phyloP scores from a whole-genome alignment of 306 rosid species.

The Quercus glauca region DNA sequence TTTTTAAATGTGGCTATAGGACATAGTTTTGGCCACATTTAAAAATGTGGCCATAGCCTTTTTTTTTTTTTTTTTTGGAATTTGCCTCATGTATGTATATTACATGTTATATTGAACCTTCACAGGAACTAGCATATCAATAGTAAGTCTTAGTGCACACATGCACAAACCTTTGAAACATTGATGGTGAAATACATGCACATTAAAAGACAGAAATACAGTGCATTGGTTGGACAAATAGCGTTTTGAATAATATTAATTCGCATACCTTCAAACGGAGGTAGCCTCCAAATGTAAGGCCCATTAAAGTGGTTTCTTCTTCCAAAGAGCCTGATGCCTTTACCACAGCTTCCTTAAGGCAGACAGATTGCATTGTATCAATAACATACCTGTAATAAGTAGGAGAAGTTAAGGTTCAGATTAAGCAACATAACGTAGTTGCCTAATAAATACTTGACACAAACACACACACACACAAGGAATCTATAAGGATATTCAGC shows the following conservation, averaged over 20 bases:
- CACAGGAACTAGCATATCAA: too few species aligned
- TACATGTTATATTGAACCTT: too few species aligned
- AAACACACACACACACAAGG: neutral
- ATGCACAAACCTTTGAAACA: too few species aligned
- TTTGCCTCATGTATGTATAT: too few species aligned
- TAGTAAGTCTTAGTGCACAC: too few species aligned
- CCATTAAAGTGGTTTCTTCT: constrained; percentile 81
- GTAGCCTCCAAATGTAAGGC: constrained; percentile 95
- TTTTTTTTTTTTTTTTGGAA: too few species aligned
- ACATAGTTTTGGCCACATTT: too few species aligned
- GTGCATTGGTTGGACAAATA: neutral
- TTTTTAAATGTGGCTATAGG: too few species aligned
- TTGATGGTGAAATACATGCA: too few species aligned
- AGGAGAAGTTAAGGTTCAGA: neutral
- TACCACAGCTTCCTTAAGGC: constrained; percentile 66
- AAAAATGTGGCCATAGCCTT: too few species aligned
- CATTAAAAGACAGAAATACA: constrained; percentile 5
- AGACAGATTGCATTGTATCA: constrained; percentile 84
- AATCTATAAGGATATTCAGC: neutral
- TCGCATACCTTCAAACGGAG: constrained; percentile 68
- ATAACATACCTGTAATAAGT: constrained; percentile 56
- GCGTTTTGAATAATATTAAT: neutral
- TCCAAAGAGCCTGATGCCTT: constrained; percentile 45
- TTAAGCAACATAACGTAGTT: neutral
- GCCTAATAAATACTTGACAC: neutral